phyloP scores from a whole-genome alignment of 73 alveolate genomes.

The Tetrahymena borealis region DNA sequence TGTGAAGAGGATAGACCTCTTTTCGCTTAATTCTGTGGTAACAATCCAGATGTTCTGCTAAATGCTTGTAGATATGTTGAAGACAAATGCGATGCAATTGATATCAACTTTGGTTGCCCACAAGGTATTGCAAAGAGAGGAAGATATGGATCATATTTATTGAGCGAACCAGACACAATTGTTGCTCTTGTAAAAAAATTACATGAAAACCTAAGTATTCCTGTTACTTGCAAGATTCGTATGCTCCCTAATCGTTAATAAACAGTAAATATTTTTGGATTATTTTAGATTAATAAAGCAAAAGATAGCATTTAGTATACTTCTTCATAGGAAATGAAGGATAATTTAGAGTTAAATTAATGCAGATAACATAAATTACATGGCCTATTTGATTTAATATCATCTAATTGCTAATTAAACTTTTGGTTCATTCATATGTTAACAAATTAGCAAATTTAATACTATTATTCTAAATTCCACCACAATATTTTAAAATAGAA shows the following conservation, averaged over 20 bases:
- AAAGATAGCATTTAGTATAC: constrained; percentile 15
- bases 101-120: constrained; percentile 95
- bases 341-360: too few species aligned
- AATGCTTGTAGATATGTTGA: constrained; percentile 83
- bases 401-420: too few species aligned
- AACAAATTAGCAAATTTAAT: constrained; percentile 24
- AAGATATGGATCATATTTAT: constrained; percentile 90
- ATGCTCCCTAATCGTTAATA: constrained; percentile 59
- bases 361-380: too few species aligned
- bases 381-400: too few species aligned
- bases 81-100: constrained; percentile 90
- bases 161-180: constrained; percentile 80
- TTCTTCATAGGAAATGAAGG: too few species aligned
- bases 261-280: constrained; percentile 40
- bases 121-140: constrained; percentile 96
- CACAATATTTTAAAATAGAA: background rate
- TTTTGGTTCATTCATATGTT: too few species aligned
- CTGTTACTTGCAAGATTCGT: constrained; percentile 83
- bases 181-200: constrained; percentile 55
- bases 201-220: constrained; percentile 66
- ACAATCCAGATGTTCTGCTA: constrained; percentile 90
- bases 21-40: constrained; percentile 92
- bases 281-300: constrained; percentile 9
- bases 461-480: background rate
- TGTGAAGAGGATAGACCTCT: constrained; percentile 86